Evolutionary conservation across 352 stramenopile species (phyloP).

Genomic region (Globisporangium solare): DNA sequence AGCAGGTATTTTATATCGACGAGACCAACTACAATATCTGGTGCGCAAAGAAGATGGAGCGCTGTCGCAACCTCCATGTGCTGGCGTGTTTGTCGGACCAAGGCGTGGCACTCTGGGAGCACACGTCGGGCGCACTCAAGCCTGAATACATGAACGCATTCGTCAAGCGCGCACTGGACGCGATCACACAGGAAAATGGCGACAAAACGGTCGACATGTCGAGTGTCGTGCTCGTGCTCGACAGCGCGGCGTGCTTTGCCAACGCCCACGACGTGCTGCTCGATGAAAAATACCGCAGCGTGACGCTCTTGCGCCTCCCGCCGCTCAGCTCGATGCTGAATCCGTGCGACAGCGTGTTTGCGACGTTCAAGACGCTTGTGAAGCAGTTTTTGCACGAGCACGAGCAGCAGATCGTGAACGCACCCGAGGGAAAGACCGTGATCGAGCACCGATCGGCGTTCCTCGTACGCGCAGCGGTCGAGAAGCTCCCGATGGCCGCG

Average conservation of each 20-base stretch:
- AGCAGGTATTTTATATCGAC: constrained; percentile 14
- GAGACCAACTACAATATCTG: constrained; percentile 21
- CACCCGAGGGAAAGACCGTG: constrained; percentile 7
- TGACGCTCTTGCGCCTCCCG: constrained; percentile 10
- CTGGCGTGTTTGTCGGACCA: constrained; percentile 13
- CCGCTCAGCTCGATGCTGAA: constrained; percentile 6
- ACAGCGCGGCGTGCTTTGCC: constrained; percentile 7
- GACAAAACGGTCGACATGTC: background rate
- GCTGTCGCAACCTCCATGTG: constrained; percentile 17
- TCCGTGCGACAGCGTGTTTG: constrained; percentile 11
- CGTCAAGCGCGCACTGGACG: constrained; percentile 9
- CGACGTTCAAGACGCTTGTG: constrained; percentile 1
- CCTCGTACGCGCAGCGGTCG: constrained; percentile 9
- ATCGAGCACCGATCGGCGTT: constrained; percentile 18
- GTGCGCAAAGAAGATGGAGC: constrained; percentile 16
- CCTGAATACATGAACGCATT: constrained; percentile 9
- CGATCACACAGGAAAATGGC: background rate
- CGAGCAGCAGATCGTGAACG: background rate
- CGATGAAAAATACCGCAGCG: constrained; percentile 3
- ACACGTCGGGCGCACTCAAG: constrained; percentile 3
- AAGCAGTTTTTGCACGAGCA: constrained; percentile 13
- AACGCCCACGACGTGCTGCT: background rate
- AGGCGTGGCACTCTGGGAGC: constrained; percentile 12
- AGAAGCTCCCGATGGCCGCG: constrained; percentile 6
- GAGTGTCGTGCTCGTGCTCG: constrained; percentile 11